A percentile compares a stretch with the other conserved stretches of the same genome.
Conservation (phyloP, 352 stramenopile genomes). For the Phytopythium delawarense region DNA sequence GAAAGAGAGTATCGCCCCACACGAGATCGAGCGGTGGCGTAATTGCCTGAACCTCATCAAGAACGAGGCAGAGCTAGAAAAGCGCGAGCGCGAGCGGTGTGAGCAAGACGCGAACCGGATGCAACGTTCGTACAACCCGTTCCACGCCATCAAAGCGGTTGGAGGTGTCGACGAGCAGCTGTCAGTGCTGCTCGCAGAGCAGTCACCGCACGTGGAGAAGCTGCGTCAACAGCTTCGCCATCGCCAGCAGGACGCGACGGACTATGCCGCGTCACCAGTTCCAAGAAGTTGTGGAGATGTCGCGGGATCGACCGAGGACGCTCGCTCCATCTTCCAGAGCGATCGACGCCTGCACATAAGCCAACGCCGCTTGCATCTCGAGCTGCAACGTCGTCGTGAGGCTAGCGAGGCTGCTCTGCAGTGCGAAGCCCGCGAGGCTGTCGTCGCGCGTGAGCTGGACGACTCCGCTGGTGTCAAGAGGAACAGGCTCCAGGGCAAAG, state of each 20-base stretch:
- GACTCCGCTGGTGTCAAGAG: constrained; percentile 12
- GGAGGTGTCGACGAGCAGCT: constrained; percentile 53
- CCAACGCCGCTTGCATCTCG: constrained; percentile 20
- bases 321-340: no score
- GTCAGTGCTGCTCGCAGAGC: constrained; percentile 21
- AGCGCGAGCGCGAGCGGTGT: constrained; percentile 9
- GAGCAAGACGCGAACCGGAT: constrained; percentile 15
- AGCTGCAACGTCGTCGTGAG: constrained; percentile 36
- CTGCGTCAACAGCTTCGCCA: constrained; percentile 43
- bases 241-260: constrained; percentile 42
- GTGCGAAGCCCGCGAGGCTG: constrained; percentile 23
- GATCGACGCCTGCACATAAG: constrained; percentile 20
- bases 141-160: constrained; percentile 42
- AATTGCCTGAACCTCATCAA: constrained; percentile 34
- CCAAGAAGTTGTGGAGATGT: not conserved
- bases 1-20: not conserved
- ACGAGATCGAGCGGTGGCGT: not conserved
- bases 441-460: not conserved
- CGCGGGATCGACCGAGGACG: not conserved
- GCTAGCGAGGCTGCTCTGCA: constrained; percentile 18
- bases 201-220: constrained; percentile 17
- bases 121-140: constrained; percentile 44
- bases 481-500: constrained; percentile 44
- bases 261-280: not conserved
- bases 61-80: constrained; percentile 33